Conservation (phyloP, 192 early-diverging fungal genomes). For the Coemansia sp. region DNA sequence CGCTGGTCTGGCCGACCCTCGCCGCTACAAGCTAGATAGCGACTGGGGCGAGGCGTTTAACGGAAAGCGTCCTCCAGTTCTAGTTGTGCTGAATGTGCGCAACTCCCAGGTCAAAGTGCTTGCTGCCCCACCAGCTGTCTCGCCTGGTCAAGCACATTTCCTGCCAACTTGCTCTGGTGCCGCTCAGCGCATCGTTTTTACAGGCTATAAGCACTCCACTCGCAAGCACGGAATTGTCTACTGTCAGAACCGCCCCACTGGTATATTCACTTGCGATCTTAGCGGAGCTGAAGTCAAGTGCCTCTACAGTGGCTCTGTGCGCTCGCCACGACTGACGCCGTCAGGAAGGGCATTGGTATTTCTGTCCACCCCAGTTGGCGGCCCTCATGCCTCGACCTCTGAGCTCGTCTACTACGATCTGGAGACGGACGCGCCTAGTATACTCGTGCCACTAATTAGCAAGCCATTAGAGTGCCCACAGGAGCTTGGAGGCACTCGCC, state of each 20-base stretch:
- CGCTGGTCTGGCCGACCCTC: slow-evolving; percentile 43
- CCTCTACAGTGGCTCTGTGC: slow-evolving; percentile 42
- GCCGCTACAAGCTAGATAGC: slow-evolving; percentile 56
- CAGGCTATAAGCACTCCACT: slow-evolving; percentile 62
- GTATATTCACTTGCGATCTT: slow-evolving; percentile 58
- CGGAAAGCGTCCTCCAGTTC: slow-evolving; percentile 60
- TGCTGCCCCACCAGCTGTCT: slow-evolving; percentile 17
- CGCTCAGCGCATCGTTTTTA: slow-evolving; percentile 60
- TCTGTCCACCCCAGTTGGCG: slow-evolving; percentile 62
- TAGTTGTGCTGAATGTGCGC: slow-evolving; percentile 60
- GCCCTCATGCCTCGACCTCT: slow-evolving; percentile 70
- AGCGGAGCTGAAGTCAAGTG: slow-evolving; percentile 34
- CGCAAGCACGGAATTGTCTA: slow-evolving; percentile 64
- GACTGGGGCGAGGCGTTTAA: slow-evolving; percentile 75
- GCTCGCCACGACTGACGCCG: slow-evolving; percentile 65
- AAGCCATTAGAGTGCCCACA: slow-evolving; percentile 15
- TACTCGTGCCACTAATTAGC: slow-evolving; percentile 31
- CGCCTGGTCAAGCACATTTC: slow-evolving; percentile 58
- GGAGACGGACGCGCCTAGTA: slow-evolving; percentile 5
- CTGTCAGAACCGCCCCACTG: slow-evolving; percentile 69
- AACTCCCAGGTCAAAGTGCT: slow-evolving; percentile 36
- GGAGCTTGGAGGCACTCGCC: slow-evolving; percentile 19
- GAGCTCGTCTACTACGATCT: slow-evolving; percentile 51
- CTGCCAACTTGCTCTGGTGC: slow-evolving; percentile 40
- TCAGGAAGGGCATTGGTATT: slow-evolving; percentile 61